Base-by-base conservation (phyloP, 1,284 basidiomycete genomes). In the Coniferiporia weirii region DNA sequence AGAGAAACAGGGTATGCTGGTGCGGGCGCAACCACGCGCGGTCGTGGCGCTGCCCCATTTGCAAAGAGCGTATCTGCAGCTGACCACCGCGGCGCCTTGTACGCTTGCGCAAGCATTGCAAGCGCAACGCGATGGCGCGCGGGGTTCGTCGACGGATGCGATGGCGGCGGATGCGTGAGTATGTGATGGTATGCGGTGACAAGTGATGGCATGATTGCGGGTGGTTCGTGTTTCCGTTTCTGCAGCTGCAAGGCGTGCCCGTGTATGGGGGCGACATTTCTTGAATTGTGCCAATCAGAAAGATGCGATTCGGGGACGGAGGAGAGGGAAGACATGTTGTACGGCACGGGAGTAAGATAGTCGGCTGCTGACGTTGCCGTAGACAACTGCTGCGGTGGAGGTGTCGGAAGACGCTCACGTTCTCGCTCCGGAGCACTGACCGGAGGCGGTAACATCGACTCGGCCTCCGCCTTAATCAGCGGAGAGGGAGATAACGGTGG, bases 121-220 rank as follows among this genome's bases (percentile, higher is more conserved):
- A 89, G 81, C 2, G 85, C 83, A 27, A 89, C 83, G 66, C 81
- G 83, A 70, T 89, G 87, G 52, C 85, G 78, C 1, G 79, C 71
- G 17, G 81, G 80, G 57, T 81, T 85, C 7, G 80, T 70, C 4
- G 79, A 71, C 2, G 75, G 71, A 49, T 73, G 74, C 1, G 74
- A 62, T 17, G 75, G 75, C 1, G 77, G 79, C 22, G 75, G 85
- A 64, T 88, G 81, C 0, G 83, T 86, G 56, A 88, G 78, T 61
- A 88, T 82, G 64, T 90, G 82, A 63, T 88, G 87, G 66, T 87
- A 89, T 2, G 87, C 87, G 5, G 75, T 73, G 45, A 86, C 68
- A n/a, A 89, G 76, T 0, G 85, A 75, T 0, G 77, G 84, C 9
- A 79, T 78, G 59, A 79, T 50, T n/a, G 49, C 56, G 17, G 60